These are phyloP conservation scores for Schizophyllum amplum DNA, from an alignment of 1,284 basidiomycete species.

Conservation along the genomic window DNA sequence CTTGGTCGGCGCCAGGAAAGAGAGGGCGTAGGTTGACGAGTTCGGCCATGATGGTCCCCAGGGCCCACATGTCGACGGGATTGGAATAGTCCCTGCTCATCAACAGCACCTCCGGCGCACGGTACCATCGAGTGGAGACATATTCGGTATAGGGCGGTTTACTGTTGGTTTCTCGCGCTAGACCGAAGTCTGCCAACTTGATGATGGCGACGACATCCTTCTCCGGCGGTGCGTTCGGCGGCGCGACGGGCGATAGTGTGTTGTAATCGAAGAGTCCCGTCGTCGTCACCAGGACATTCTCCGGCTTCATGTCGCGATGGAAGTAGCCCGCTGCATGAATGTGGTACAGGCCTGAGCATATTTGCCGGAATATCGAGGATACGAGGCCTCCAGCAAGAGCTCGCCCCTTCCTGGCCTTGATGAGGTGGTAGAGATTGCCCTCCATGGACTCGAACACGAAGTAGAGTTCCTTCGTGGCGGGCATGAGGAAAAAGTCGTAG, in stretches of 20 bases:
- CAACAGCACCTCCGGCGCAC: constrained; percentile 94
- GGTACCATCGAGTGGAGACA: constrained; percentile 98
- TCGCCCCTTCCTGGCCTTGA: constrained; percentile 92
- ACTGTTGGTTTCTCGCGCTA: constrained; percentile 86
- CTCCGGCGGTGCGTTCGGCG: constrained; percentile 58
- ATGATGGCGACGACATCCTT: constrained; percentile 96
- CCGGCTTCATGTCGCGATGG: constrained; percentile 99
- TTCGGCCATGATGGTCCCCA: constrained; percentile 97
- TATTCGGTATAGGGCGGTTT: constrained; percentile 97
- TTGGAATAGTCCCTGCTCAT: constrained; percentile 89
- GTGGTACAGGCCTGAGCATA: constrained; percentile 85
- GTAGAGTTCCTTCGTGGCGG: constrained; percentile 90
- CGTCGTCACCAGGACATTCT: constrained; percentile 99
- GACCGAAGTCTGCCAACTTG: constrained; percentile 97
- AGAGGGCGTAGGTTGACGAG: constrained; percentile 91
- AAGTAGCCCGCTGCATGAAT: constrained; percentile 94
- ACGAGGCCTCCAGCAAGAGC: constrained; percentile 93
- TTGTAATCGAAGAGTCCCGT: constrained; percentile 94
- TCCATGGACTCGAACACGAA: constrained; percentile 99
- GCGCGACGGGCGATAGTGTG: constrained; percentile 57
- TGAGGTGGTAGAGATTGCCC: constrained; percentile 98
- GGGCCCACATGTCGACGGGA: constrained; percentile 98
- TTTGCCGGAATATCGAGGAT: constrained; percentile 92
- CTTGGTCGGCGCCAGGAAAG: constrained; percentile 94
- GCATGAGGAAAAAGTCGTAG: constrained; percentile 97